Conservation (phyloP, 2,329 filamentous ascomycete species). For the Cephalotrichum gorgonifer region DNA sequence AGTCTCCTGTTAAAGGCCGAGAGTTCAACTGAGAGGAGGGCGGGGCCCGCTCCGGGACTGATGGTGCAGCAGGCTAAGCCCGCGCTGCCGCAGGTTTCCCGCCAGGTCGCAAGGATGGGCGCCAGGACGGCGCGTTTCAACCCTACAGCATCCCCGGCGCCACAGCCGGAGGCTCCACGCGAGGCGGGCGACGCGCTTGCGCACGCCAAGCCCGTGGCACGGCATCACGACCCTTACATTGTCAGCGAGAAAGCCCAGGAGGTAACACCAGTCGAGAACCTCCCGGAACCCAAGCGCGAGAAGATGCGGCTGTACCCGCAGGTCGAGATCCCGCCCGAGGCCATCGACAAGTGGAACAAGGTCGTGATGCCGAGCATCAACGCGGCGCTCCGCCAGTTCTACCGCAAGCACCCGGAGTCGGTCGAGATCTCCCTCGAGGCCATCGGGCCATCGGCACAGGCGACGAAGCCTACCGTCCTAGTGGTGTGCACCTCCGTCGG, state of each 20-base stretch:
- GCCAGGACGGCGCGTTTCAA: background rate
- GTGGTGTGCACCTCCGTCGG: conserved; percentile 67
- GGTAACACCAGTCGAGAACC: background rate
- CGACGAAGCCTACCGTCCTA: conserved; percentile 61
- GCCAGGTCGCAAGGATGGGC: background rate
- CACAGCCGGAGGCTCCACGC: background rate
- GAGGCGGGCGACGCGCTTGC: background rate
- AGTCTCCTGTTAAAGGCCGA: background rate
- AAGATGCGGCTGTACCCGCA: conserved; percentile 52
- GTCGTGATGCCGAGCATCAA: conserved; percentile 65
- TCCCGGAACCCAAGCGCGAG: background rate
- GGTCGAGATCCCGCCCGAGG: conserved; percentile 44
- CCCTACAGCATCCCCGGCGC: background rate
- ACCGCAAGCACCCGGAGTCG: conserved; percentile 64
- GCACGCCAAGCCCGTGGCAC: too few relatives aligned
- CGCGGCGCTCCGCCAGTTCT: conserved; percentile 57
- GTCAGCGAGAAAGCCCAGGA: too few relatives aligned
- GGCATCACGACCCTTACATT: too few relatives aligned
- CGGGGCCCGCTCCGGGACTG: background rate
- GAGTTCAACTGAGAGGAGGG: background rate
- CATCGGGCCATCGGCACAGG: conserved; percentile 57
- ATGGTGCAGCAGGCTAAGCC: background rate
- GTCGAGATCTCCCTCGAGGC: conserved; percentile 70
- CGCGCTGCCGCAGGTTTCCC: background rate
- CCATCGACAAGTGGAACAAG: conserved; percentile 62